Base-by-base conservation (phyloP, 169 alveolate species). In the Plasmodium fragile region DNA sequence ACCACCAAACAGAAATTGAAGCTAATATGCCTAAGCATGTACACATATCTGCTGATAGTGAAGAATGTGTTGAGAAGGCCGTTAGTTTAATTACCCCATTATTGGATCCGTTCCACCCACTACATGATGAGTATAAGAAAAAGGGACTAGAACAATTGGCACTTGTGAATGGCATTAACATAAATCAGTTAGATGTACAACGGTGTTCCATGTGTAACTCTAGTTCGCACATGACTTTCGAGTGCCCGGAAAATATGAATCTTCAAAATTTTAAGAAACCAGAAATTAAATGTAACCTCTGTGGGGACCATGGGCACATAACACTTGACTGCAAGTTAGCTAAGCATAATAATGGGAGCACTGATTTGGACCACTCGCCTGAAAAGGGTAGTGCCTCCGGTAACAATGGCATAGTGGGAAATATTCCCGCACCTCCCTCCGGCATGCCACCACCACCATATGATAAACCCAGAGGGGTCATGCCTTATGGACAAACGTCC, bases 291-390 rank as follows among this genome's bases (percentile, higher is more conserved):
- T 98, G 99, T 82, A 96, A 96, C 53, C 84, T 98, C 25, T 98
- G 99, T 81, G 99, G 99, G 3, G 99, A 98, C 80, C 95, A 96
- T 95, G 99, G 99, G 1, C 99, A 98, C 92, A 95, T 97, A 22
- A 98, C 99, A 18, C 96, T 95, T 79, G 99, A 98, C 95, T 98
- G 99, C 87, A 97, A 97, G 82, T 87, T 96, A 91, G 97, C 97
- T 0, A 82, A 85, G 36, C 93, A 82, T 36, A 71, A 82, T 85
- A 75, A 92, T 78, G 13, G 39, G 5, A 83, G 43, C 25, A 30
- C 43, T 16, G 84, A 85, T 73, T 22, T 28, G 2, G 36, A 65
- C 30, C 30, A 34, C 30, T 65, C 75, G 13, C 4, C 75, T 1
- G 30, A n/a, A 25, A 59, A 18, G 28, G 34, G n/a, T 1, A 7